A percentile compares a stretch with the other conserved stretches of the same genome.
phyloP scores from a whole-genome alignment of 2,329 filamentous ascomycete species.

The Aureobasidium subglaciale region DNA sequence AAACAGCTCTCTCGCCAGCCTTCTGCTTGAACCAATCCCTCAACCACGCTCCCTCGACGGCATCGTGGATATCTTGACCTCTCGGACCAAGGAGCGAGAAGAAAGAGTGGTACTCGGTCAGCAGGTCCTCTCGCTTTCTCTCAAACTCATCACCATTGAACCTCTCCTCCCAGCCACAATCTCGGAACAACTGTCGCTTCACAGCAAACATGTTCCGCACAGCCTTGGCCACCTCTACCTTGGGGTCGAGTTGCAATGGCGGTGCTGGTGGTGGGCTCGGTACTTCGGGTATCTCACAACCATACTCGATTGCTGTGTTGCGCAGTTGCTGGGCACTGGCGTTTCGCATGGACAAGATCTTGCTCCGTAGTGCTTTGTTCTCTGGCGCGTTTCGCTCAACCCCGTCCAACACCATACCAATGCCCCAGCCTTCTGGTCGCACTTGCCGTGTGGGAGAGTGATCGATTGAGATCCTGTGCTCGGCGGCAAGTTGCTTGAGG shows the following conservation, averaged over 20 bases:
- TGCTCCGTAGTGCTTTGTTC: neutral
- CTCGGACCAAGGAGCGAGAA: neutral
- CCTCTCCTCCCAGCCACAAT: conserved; percentile 6
- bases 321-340: conserved; percentile 8
- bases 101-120: neutral
- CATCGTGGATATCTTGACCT: conserved; percentile 8
- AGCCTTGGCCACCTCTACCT: conserved; percentile 8
- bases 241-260: neutral
- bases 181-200: conserved; percentile 8
- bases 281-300: neutral
- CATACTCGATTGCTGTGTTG: conserved; percentile 3
- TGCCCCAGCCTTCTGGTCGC: conserved; percentile 7
- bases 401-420: conserved; percentile 4
- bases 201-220: conserved; percentile 8
- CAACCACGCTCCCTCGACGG: conserved; percentile 4
- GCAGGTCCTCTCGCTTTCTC: neutral
- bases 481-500: conserved; percentile 1
- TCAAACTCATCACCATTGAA: conserved; percentile 14
- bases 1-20: conserved; percentile 13
- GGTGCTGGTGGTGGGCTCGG: conserved; percentile 2
- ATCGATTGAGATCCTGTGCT: neutral
- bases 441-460: neutral
- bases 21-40: conserved; percentile 15
- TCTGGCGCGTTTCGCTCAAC: conserved; percentile 4
- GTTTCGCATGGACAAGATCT: conserved; percentile 7